Base-by-base conservation (phyloP, 805 yeast species). In the Lachancea meyersii region DNA sequence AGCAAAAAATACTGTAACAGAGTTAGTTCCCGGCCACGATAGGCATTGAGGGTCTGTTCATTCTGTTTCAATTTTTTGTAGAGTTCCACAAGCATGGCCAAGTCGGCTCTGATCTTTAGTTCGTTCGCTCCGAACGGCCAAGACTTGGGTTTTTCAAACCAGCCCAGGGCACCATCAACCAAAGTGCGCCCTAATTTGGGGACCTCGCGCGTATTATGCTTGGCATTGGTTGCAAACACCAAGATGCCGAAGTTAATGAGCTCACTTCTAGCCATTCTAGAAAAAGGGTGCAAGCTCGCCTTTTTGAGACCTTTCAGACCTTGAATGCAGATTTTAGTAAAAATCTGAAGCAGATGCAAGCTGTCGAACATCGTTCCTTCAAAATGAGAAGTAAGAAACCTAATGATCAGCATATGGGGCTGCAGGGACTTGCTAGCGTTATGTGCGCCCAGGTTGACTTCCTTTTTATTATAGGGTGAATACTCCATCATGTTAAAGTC, bases 91-190 rank as follows among this genome's bases (percentile, higher is more conserved):
- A 91, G 67, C 38, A 81, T 63, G 4, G 71, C 67, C 52, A 75
- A 71, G 53, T 89, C 96, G 1, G 86, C 76, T 49, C 79, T 80
- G 39, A 80, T 78, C 57, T 79, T 79, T 48, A 86, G 63, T 34
- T 76, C 71, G 57, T 91, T 87, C 9, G 87, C 82, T 3, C 98
- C 97, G 65, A 73, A 88, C 13, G 97, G 96, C 67, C 82, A 82
- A 3, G 73, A 68, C 1, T 77, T 69, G 17, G 76, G 70, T 35
- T 68, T 71, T 19, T 70, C 70, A 58, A 87, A 93, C 96, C 97
- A 89, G 1, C 82, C 72, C 33, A 93, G 69, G 0, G 82, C 75
- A 14, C 86, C 87, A 43, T 76, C 78, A 19, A 84, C 59, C 13
- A 88, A 72, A 3, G 74, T 49, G 11, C 49, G 43, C 9, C 58